Evolutionary conservation across 2,329 filamentous ascomycete species (phyloP), one percentile per base, ranked within the genome.

Genomic region (Diplodia corticola): DNA sequence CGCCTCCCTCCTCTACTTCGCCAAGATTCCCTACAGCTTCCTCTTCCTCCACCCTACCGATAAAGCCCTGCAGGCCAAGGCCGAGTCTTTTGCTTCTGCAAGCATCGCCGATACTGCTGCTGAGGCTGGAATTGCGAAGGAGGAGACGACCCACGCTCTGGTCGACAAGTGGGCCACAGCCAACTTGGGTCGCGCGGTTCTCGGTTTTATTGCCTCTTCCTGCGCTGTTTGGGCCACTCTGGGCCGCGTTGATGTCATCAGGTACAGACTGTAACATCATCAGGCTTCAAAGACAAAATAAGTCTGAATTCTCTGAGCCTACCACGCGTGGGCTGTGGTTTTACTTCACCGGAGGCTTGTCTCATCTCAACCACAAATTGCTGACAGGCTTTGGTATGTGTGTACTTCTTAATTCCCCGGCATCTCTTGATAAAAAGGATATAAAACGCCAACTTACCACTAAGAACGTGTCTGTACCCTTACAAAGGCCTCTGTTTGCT

Each of bases 91-190:
- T n/a, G 40, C 24, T 12, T 37, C 37, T 15, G 53, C 28, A 46
- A 76, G 73, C 12, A 69, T 80, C 51, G 75, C 74, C 28, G 79
- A 80, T 64, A 73, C 79, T 20, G 73, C 72, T 15, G 73, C 73
- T 1, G 82, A 83, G 65, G 71, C 72, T 5, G 78, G 75, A 4
- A 28, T 78, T 33, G 72, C 70, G 30, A 24, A 65, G 51, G 79
- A 79, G 51, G 81, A 83, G 75, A 82, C 78, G 0, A 78, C 79
- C 7, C 84, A 85, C 73, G 79, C 76, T 67, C 73, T 88, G 69
- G 79, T 88, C 44, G 85, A 88, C 70, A 77, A 76, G 67, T 88
- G 86, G 86, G 85, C 79, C 3, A 75, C 80, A 59, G 71, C 86
- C 70, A 87, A 87, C 70, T 68, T 87, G 40, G 80, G 75, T 5